Base-by-base conservation (phyloP, 495 filamentous ascomycete genomes). In the Penicillium ucsense region DNA sequence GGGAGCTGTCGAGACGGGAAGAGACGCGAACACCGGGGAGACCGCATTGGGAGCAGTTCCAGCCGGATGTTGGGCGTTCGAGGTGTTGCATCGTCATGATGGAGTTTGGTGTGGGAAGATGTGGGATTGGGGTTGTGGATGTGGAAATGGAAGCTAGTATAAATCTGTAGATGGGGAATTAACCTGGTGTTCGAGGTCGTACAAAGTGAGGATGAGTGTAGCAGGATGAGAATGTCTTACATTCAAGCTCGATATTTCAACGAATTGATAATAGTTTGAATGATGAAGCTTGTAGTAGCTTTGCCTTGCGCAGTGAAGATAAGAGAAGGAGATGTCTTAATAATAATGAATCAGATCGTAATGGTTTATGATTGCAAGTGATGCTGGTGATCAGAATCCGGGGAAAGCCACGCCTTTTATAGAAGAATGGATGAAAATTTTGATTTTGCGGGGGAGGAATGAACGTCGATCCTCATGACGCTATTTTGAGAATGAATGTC, bases 1-100 rank as follows among this genome's bases (percentile, higher is more conserved):
- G 37, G 29, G 35, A 46, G 46, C 31, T 8, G 20, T 30, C 12
- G 8, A 34, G 20, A 41, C 41, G 38, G 11, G 49, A 12, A 31
- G 41, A 43, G 5, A 56, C 32, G 20, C 54, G 54, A 8, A 56
- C 54, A 10, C 54, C 54, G 34, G 54, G 54, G n/a, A 56, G 54
- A n/a, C 54, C 54, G 27, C 50, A 53, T 30, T 44, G 20, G n/a
- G 45, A 31, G 41, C 50, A 56, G 43, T 45, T 47, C 50, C 47
- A 53, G 47, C 39, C 41, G 31, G 11, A 27, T 10, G 46, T 34
- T 5, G 33, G 36, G 41, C 31, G 8, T 6, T 51, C 33, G 32
- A 36, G 30, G 8, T 44, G 28, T 38, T 51, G 38, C 38, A 47
- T 47, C 33, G 31, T 45, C 36, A 48, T 48, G 11, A 28, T 48